A percentile compares a stretch with the other conserved stretches of the same genome.
phyloP scores from a whole-genome alignment of 139 green algal genomes.

The Haematococcus lacustris region DNA sequence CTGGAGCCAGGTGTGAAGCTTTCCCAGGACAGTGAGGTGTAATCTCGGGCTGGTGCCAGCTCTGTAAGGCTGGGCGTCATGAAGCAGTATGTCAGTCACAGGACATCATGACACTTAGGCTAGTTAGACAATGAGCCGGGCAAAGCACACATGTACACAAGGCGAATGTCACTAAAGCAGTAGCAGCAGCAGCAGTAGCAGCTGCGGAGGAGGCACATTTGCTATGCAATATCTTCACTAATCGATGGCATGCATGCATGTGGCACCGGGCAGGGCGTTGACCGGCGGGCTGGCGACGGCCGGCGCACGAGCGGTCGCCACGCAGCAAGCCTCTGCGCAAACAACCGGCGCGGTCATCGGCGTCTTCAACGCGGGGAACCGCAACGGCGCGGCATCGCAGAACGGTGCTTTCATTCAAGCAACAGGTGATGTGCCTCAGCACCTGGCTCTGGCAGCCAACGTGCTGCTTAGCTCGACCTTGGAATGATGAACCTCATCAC shows the following conservation, averaged over 20 bases:
- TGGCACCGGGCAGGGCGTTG: not conserved
- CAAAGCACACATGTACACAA: not conserved
- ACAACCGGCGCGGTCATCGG: constrained; percentile 3
- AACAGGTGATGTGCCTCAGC: constrained; percentile 2
- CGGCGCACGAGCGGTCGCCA: constrained; percentile 5
- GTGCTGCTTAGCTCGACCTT: too few species aligned
- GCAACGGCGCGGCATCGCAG: constrained; percentile 9
- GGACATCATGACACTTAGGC: not conserved
- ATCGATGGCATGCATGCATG: too few species aligned
- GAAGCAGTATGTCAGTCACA: not conserved
- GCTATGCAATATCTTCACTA: not conserved
- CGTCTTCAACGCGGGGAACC: constrained; percentile 7
- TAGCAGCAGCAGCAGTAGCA: too few species aligned
- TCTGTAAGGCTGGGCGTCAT: not conserved
- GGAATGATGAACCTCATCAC: too few species aligned
- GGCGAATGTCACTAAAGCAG: too few species aligned
- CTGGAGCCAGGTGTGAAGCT: not conserved
- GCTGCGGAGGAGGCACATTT: not conserved
- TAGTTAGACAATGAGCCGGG: not conserved
- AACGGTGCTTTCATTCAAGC: constrained; percentile 3
- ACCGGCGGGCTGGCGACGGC: not conserved
- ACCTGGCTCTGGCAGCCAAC: not conserved
- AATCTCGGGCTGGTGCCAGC: not conserved
- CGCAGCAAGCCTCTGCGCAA: not conserved
- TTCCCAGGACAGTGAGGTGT: not conserved